phyloP scores from a whole-genome alignment of 495 filamentous ascomycete species.

The Glarea lozoyensis region DNA sequence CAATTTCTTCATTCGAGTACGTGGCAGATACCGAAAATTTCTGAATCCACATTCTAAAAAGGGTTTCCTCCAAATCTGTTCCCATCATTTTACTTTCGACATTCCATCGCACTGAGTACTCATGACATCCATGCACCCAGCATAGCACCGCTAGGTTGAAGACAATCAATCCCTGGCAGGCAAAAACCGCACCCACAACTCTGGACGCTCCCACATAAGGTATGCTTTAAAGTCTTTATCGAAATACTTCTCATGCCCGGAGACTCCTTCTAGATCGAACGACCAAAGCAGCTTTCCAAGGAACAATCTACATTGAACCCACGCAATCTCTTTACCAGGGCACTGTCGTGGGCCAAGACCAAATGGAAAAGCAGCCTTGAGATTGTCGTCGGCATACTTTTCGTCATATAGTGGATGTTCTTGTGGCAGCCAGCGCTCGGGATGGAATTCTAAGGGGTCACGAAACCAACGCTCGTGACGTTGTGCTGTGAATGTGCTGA shows the following conservation, averaged over 20 bases:
- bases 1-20: no score
- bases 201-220: neutral
- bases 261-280: conserved; percentile 18
- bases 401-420: neutral
- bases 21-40: no score
- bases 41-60: no score
- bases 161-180: neutral
- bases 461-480: neutral
- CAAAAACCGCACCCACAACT: neutral
- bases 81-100: no score
- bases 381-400: neutral
- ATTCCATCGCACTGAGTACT: no score
- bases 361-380: conserved; percentile 16
- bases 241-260: conserved; percentile 8
- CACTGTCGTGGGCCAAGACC: conserved; percentile 18
- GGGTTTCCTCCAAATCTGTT: no score
- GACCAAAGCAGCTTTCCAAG: conserved; percentile 24
- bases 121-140: no score
- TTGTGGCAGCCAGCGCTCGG: neutral
- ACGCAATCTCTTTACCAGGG: conserved; percentile 14
- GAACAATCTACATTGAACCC: conserved; percentile 18
- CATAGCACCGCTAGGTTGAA: no score
- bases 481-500: neutral
- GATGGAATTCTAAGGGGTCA: neutral
- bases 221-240: neutral